Conservation (phyloP, 2,329 filamentous ascomycete genomes). For the Periglandula ipomoeae region DNA sequence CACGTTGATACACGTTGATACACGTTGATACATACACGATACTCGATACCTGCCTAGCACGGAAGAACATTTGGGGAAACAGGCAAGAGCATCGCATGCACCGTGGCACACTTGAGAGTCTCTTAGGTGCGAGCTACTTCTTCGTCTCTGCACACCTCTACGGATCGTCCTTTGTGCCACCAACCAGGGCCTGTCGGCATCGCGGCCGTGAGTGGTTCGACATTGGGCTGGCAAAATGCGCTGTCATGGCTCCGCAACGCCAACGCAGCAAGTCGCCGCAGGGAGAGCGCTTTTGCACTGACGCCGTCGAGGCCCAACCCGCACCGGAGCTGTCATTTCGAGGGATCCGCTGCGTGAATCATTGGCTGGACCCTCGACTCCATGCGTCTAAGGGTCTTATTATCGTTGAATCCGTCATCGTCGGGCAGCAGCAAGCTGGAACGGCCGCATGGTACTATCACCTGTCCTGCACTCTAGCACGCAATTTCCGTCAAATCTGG, state of each 20-base stretch:
- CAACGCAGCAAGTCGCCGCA: slow-evolving; percentile 1
- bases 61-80: not conserved
- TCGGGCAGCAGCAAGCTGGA: slow-evolving; percentile 17
- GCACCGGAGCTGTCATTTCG: slow-evolving; percentile 1
- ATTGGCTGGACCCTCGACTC: slow-evolving; percentile 8
- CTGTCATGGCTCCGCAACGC: slow-evolving; percentile 4
- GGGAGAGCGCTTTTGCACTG: too few species aligned
- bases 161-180: slow-evolving; percentile 11
- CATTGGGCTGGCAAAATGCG: slow-evolving; percentile 3
- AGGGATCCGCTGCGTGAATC: slow-evolving; percentile 5
- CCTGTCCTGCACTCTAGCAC: not conserved
- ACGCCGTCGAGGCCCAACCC: slow-evolving; percentile 12
- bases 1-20: slow-evolving; percentile 16
- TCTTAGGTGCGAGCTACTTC: not conserved
- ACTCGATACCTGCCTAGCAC: not conserved
- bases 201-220: not conserved
- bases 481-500: not conserved
- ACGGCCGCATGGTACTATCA: not conserved
- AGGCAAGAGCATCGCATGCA: not conserved
- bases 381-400: slow-evolving; percentile 7
- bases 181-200: not conserved
- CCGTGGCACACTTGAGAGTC: too few species aligned
- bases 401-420: slow-evolving; percentile 6
- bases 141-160: slow-evolving; percentile 3
- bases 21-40: not conserved